phyloP scores from a whole-genome alignment of 1,284 basidiomycete genomes.

The Omphalotus olearius region DNA sequence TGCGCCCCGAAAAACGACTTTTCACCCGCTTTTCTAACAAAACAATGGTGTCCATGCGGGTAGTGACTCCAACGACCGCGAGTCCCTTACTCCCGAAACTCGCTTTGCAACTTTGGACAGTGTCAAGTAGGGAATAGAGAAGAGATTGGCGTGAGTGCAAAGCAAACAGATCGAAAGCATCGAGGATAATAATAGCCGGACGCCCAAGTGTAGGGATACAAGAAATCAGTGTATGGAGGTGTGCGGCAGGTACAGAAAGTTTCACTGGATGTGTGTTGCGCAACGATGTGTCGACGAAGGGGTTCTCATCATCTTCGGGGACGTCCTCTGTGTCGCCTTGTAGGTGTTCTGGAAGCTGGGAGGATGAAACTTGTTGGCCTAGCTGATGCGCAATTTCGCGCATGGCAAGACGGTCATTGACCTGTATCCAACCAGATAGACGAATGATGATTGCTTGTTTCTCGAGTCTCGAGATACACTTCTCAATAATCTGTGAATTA shows the following conservation, averaged over 20 bases:
- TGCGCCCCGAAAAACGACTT: conserved; percentile 90
- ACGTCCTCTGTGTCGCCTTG: conserved; percentile 23
- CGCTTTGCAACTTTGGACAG: conserved; percentile 65
- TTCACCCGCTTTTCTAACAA: conserved; percentile 93
- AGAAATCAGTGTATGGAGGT: conserved; percentile 78
- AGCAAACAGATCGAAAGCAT: conserved; percentile 90
- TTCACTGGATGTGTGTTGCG: conserved; percentile 18
- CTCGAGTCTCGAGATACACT: conserved; percentile 41
- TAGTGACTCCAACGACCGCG: conserved; percentile 80
- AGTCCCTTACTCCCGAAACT: conserved; percentile 60
- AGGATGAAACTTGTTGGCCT: conserved; percentile 59
- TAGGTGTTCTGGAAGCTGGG: conserved; percentile 31
- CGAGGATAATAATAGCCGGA: conserved; percentile 80
- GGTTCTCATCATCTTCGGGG: conserved; percentile 23
- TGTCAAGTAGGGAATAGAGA: conserved; percentile 86
- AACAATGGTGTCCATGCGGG: conserved; percentile 83
- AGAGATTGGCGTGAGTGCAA: conserved; percentile 84
- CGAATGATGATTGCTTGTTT: conserved; percentile 68
- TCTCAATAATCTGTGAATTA: conserved; percentile 49
- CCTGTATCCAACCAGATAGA: conserved; percentile 83
- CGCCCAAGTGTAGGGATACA: conserved; percentile 72
- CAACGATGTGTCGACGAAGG: conserved; percentile 28
- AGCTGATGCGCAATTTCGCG: conserved; percentile 89
- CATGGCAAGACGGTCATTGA: conserved; percentile 84
- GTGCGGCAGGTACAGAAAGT: conserved; percentile 63